phyloP scores from a whole-genome alignment of 345 rosid genomes.

The Eutrema japonicum region DNA sequence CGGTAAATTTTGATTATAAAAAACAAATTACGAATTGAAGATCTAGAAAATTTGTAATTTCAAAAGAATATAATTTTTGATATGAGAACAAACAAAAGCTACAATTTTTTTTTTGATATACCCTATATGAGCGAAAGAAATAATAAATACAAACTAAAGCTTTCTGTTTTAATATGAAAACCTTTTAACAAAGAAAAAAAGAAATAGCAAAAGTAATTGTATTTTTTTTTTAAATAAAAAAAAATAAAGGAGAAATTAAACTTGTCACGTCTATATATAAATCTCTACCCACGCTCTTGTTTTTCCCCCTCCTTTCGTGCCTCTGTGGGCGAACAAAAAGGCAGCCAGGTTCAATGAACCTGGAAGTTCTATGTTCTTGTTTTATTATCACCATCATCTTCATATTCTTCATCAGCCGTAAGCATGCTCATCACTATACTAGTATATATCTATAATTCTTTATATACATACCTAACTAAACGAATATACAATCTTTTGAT shows the following conservation, averaged over 20 bases:
- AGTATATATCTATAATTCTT: not conserved
- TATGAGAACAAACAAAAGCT: not conserved
- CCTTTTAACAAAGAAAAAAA: not conserved
- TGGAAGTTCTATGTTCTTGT: slow-evolving; percentile 31
- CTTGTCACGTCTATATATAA: slow-evolving; percentile 16
- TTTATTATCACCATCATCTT: slow-evolving; percentile 19
- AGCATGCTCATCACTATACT: slow-evolving; percentile 25
- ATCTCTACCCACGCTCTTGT: slow-evolving; percentile 29
- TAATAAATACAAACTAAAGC: not conserved
- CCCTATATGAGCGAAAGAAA: not conserved
- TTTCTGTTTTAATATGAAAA: not conserved
- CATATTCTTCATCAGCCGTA: slow-evolving; percentile 27
- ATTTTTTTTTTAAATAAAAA: not conserved
- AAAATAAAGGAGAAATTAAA: slow-evolving; percentile 1
- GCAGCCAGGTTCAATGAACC: slow-evolving; percentile 46
- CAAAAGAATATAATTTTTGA: not conserved
- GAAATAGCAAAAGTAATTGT: not conserved
- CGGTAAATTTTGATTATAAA: not conserved
- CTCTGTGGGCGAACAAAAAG: slow-evolving; percentile 32
- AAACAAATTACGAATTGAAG: not conserved
- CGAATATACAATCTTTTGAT: slow-evolving; percentile 3
- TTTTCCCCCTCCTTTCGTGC: slow-evolving; percentile 14
- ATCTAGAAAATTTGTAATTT: not conserved
- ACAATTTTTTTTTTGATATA: not conserved
- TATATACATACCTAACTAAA: slow-evolving; percentile 19